phyloP scores from a whole-genome alignment of 805 yeast genomes.

The Priceomyces melissophilus region DNA sequence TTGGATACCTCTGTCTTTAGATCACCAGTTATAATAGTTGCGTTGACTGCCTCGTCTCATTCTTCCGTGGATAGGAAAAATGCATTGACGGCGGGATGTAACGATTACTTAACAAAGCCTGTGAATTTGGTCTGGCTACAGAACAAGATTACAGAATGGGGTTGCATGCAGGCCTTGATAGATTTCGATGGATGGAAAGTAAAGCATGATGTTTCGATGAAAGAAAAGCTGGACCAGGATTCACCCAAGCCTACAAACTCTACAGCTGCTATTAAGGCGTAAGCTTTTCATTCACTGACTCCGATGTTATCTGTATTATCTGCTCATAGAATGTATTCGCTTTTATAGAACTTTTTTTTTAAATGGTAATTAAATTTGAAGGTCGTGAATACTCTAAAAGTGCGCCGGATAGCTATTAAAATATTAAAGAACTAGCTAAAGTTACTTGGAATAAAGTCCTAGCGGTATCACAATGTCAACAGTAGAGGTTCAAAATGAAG shows the following conservation, averaged over 20 bases:
- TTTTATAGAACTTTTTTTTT: no score
- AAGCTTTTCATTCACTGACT: no score
- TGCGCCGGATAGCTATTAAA: no score
- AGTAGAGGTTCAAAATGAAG: conserved; percentile 6
- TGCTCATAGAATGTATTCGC: no score
- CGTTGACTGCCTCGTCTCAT: conserved; percentile 84
- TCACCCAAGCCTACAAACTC: no score
- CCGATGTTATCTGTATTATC: no score
- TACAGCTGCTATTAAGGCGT: no score
- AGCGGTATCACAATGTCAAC: conserved; percentile 1
- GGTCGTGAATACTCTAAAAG: no score
- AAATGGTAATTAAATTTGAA: no score
- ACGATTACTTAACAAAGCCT: conserved; percentile 93
- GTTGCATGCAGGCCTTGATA: conserved; percentile 97
- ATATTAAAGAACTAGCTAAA: no score
- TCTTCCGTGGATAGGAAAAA: conserved; percentile 80
- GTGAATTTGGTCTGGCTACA: conserved; percentile 92
- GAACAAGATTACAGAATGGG: conserved; percentile 95
- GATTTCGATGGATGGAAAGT: conserved; percentile 89
- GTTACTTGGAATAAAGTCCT: no score
- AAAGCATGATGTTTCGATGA: conserved; percentile 8
- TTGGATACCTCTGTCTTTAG: conserved; percentile 64
- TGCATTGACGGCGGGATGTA: conserved; percentile 96
- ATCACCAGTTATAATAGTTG: conserved; percentile 97
- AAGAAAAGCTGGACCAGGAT: no score